Percentiles rank a stretch among this genome's conserved stretches.
Conservation (phyloP, 768 basidiomycete genomes). For the Brasilioporus rufonigricans region DNA sequence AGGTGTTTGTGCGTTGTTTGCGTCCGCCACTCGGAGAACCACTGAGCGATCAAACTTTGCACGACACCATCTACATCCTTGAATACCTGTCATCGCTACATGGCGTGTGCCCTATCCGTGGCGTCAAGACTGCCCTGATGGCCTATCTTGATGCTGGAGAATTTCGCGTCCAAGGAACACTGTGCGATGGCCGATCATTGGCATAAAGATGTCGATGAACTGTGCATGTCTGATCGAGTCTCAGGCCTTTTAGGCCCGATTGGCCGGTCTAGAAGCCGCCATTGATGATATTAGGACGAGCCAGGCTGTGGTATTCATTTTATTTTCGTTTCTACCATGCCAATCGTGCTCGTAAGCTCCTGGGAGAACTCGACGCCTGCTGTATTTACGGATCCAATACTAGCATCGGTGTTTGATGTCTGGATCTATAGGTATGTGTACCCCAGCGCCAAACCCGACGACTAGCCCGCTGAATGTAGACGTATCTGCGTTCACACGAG, state of each 20-base stretch:
- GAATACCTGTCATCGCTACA: constrained; percentile 1
- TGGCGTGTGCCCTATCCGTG: neutral
- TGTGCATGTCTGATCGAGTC: no score
- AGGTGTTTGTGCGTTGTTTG: neutral
- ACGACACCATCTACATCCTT: no score
- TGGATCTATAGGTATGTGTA: no score
- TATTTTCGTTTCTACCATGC: no score
- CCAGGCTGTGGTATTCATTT: no score
- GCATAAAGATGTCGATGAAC: neutral
- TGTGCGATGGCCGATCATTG: neutral
- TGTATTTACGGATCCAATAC: neutral
- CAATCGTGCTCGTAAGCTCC: neutral
- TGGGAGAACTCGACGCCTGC: neutral
- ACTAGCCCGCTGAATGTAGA: neutral
- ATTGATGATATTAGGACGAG: no score
- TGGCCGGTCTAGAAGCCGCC: no score
- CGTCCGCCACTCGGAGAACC: neutral
- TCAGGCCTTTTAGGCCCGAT: no score
- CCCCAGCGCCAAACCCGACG: neutral
- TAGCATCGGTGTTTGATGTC: no score
- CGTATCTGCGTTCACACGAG: neutral
- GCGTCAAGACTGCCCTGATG: constrained; percentile 9
- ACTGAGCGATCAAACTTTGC: neutral
- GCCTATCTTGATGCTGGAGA: neutral
- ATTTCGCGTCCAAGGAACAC: neutral